Evolutionary conservation across 768 basidiomycete species (phyloP).

Genomic region (Agrocybe pediades): DNA sequence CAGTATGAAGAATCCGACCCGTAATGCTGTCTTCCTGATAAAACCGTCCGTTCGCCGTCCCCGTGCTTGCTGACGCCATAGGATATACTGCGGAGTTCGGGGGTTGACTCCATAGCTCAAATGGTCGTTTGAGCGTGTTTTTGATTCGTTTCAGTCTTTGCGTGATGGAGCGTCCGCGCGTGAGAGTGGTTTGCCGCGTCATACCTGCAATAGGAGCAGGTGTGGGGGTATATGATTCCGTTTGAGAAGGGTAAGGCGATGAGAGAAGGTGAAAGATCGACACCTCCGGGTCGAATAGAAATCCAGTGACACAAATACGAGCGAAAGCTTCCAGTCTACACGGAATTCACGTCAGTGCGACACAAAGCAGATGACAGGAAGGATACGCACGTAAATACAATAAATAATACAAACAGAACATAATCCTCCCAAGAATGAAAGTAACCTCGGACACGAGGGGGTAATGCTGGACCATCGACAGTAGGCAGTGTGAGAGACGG

Average conservation of each 20-base stretch:
- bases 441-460: conserved; percentile 60
- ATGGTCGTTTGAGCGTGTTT: conserved; percentile 53
- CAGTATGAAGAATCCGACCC: conserved; percentile 25
- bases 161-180: conserved; percentile 46
- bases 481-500: conserved; percentile 56
- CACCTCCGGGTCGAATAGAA: conserved; percentile 83
- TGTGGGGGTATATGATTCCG: conserved; percentile 29
- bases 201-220: conserved; percentile 30
- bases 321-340: conserved; percentile 82
- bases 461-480: conserved; percentile 38
- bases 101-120: conserved; percentile 40
- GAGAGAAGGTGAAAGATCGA: conserved; percentile 51
- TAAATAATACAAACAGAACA: conserved; percentile 80
- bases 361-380: not conserved
- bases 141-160: conserved; percentile 47
- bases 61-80: conserved; percentile 11
- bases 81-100: conserved; percentile 30
- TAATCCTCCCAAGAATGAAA: conserved; percentile 92
- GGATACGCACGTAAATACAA: conserved; percentile 76
- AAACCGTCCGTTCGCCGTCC: conserved; percentile 8
- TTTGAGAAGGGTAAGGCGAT: conserved; percentile 32
- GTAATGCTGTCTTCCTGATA: conserved; percentile 29
- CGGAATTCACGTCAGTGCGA: conserved; percentile 15
- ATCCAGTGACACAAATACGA: conserved; percentile 87
- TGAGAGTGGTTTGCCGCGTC: conserved; percentile 38